Evolutionary conservation across 1,284 basidiomycete species (phyloP), one percentile per base, ranked within the genome.

Genomic region (Taiwanofungus camphoratus): DNA sequence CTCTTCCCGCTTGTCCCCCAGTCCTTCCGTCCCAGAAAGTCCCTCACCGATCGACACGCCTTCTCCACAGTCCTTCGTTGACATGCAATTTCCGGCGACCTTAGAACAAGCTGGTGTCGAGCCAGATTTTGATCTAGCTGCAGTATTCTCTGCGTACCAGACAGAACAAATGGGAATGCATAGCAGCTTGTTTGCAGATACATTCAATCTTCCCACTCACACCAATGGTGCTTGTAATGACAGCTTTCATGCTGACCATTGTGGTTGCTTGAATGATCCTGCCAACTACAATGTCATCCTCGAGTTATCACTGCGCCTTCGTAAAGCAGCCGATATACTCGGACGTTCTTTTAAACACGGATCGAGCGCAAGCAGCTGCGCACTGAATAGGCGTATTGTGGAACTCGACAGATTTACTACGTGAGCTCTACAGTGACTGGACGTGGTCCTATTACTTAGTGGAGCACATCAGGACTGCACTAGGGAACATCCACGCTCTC

Each of bases 241-340:
- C n/a, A 37, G 37, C 39, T 34, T 39, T 44, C 8, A 18, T 16
- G 54, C 51, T 19, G 65, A 65, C 6, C 75, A 76, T 40, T 83
- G 80, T 46, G 76, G 74, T 5, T 83, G 81, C 52, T 64, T 82
- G 32, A 65, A 70, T 40, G 77, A 81, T 45, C 51, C 65, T 21
- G 55, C 65, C 22, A 73, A 65, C 51, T 82, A 82, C 53, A 74
- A 66, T 42, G 72, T 70, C 29, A 65, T 80, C 20, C 70, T 82
- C 7, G 79, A 82, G 52, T 64, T 83, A 20, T 82, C 80, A 1
- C 62, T 82, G 22, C 67, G 77, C 41, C 67, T 83, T 22, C 68
- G 79, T 23, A 76, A 71, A 50, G 77, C 77, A 2, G 72, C 73
- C 19, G 71, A 80, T 45, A 65, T 75, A 26, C 72, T 83, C 34